Conservation (phyloP, 202 grass and related monocot species). For the Sporobolus alterniflorus region DNA sequence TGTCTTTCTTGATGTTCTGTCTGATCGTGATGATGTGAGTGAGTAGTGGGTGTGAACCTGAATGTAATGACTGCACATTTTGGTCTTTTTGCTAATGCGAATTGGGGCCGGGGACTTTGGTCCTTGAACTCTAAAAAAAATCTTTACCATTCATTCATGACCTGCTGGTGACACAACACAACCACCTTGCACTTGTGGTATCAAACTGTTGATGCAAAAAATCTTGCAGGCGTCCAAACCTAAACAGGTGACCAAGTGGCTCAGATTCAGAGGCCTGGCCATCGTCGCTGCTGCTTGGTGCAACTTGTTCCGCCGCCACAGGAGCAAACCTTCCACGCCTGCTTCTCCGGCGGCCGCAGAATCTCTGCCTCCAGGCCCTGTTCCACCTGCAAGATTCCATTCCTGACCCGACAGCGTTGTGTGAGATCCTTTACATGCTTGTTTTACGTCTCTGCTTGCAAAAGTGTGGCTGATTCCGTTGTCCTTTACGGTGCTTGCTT, state of each 20-base stretch:
- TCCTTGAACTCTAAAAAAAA: too few species aligned
- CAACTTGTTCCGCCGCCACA: slow-evolving; percentile 38
- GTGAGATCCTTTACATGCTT: slow-evolving; percentile 9
- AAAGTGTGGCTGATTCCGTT: slow-evolving; percentile 37
- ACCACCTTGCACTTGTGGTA: too few species aligned
- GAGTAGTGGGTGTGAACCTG: too few species aligned
- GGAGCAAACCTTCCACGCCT: slow-evolving; percentile 14
- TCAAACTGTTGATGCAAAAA: not conserved
- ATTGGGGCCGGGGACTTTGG: too few species aligned
- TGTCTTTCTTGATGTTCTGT: too few species aligned
- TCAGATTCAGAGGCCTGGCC: slow-evolving; percentile 31
- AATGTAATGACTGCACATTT: too few species aligned
- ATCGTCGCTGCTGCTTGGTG: slow-evolving; percentile 9
- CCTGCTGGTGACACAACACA: not conserved
- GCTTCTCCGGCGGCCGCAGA: not conserved
- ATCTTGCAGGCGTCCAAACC: slow-evolving; percentile 24
- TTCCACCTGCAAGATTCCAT: not conserved
- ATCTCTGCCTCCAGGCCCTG: slow-evolving; percentile 4
- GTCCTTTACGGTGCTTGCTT: slow-evolving; percentile 2
- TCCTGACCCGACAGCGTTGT: slow-evolving; percentile 20
- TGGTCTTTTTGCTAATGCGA: too few species aligned
- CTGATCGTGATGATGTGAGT: too few species aligned
- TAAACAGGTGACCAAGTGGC: slow-evolving; percentile 24
- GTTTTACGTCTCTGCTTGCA: slow-evolving; percentile 29
- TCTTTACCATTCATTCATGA: not conserved